Percentiles rank a stretch among this genome's conserved stretches.
Conservation (phyloP, 768 basidiomycete species). For the Russula sp. region DNA sequence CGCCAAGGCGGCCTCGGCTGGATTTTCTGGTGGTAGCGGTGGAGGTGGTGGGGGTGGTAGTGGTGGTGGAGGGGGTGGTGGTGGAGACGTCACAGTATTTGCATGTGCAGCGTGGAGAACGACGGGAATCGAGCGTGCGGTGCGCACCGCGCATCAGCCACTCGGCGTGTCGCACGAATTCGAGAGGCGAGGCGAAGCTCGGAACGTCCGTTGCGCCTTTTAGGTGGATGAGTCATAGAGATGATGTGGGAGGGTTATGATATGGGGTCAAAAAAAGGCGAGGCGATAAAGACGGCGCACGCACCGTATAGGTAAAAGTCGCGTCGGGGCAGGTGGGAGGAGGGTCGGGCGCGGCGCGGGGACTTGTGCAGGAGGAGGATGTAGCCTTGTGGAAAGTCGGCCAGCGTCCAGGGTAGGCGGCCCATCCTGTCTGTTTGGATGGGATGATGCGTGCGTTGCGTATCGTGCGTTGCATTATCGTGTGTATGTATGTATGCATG, state of each 20-base stretch:
- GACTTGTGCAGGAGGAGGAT: slow-evolving; percentile 8
- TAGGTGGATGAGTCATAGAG: too few species aligned
- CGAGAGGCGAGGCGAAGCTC: slow-evolving; percentile 6
- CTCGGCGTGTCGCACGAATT: slow-evolving; percentile 15
- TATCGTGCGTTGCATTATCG: not conserved
- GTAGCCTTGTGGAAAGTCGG: slow-evolving; percentile 10
- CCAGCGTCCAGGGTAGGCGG: slow-evolving; percentile 9
- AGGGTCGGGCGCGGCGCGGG: not conserved
- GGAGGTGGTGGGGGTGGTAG: too few species aligned
- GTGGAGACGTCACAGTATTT: slow-evolving; percentile 2
- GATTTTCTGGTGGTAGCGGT: too few species aligned
- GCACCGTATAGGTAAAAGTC: slow-evolving; percentile 16
- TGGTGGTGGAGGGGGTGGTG: too few species aligned
- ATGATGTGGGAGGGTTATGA: too few species aligned
- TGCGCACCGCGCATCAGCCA: slow-evolving; percentile 15
- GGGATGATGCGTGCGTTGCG: too few species aligned
- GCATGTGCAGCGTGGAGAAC: slow-evolving; percentile 1
- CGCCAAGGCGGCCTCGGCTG: too few species aligned
- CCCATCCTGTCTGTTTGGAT: slow-evolving; percentile 5
- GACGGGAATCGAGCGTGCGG: slow-evolving; percentile 1
- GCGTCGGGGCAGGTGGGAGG: not conserved
- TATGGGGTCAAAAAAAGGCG: too few species aligned
- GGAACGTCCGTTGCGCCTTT: slow-evolving; percentile 9
- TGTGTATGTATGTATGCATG: not conserved
- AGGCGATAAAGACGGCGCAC: not conserved